Evolutionary conservation across 2,329 filamentous ascomycete species (phyloP).

Genomic region (Penicillium paneum): DNA sequence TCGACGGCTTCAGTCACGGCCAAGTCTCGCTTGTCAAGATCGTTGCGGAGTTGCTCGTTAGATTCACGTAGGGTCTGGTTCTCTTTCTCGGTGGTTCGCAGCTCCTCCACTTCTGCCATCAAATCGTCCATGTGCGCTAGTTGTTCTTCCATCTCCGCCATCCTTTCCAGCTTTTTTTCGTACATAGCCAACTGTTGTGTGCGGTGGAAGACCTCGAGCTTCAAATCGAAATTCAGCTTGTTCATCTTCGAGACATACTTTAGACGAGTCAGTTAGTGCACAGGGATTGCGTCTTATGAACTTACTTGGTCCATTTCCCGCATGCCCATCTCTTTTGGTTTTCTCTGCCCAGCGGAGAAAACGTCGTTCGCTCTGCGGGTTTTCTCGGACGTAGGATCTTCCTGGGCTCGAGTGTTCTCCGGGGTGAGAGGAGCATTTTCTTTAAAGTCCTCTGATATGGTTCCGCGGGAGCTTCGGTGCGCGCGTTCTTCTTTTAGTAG

Average conservation of each 20-base stretch:
- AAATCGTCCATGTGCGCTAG: slow-evolving; percentile 37
- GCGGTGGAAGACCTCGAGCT: slow-evolving; percentile 43
- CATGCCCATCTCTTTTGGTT: slow-evolving; percentile 42
- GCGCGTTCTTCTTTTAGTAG: slow-evolving; percentile 44
- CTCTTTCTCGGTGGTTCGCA: slow-evolving; percentile 35
- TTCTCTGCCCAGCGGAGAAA: slow-evolving; percentile 30
- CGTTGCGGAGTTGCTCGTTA: slow-evolving; percentile 37
- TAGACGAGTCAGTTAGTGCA: slow-evolving; percentile 14
- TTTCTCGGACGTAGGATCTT: slow-evolving; percentile 36
- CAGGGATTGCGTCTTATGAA: neutral
- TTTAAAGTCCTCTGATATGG: slow-evolving; percentile 23
- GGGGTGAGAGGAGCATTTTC: slow-evolving; percentile 26
- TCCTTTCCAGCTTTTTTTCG: slow-evolving; percentile 39
- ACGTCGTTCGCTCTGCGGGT: slow-evolving; percentile 31
- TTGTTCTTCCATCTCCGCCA: slow-evolving; percentile 37
- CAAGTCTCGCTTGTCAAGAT: slow-evolving; percentile 41
- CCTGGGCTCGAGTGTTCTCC: slow-evolving; percentile 28
- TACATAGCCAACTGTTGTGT: slow-evolving; percentile 35
- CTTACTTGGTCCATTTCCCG: slow-evolving; percentile 44
- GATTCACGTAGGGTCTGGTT: slow-evolving; percentile 37
- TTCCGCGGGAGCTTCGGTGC: slow-evolving; percentile 31
- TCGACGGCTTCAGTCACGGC: slow-evolving; percentile 45
- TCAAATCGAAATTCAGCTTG: slow-evolving; percentile 45
- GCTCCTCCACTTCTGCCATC: slow-evolving; percentile 39
- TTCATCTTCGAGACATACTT: slow-evolving; percentile 46